Evolutionary conservation across 176 grass and related monocot species (phyloP).

Genomic region (Hordeum marinum): DNA sequence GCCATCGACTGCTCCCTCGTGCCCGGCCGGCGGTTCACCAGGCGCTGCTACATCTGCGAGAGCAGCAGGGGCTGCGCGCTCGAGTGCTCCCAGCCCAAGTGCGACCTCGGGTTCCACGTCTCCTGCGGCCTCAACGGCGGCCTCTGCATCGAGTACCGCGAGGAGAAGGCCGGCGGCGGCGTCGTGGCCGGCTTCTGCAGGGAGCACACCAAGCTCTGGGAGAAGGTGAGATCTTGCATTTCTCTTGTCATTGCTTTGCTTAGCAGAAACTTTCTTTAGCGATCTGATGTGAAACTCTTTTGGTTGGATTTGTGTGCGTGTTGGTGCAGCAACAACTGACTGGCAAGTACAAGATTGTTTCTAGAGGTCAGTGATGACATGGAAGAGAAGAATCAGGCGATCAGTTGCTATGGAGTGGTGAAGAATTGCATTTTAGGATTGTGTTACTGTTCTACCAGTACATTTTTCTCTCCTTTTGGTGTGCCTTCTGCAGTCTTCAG

Average conservation of each 20-base stretch:
- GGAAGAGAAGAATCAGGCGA: neutral
- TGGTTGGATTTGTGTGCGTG: conserved; percentile 10
- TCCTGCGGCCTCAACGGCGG: conserved; percentile 59
- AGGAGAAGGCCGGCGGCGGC: conserved; percentile 45
- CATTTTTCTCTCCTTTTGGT: no score
- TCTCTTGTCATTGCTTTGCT: neutral
- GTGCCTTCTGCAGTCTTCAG: neutral
- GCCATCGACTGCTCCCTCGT: conserved; percentile 75
- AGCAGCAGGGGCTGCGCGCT: conserved; percentile 55
- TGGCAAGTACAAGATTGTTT: conserved; percentile 87
- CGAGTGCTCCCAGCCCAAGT: conserved; percentile 82
- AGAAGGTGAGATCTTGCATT: conserved; percentile 47
- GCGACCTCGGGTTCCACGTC: conserved; percentile 76
- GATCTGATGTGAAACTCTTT: neutral
- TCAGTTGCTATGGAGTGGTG: neutral
- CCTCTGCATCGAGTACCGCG: conserved; percentile 71
- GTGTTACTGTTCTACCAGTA: neutral
- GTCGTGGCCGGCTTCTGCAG: conserved; percentile 79
- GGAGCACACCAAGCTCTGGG: conserved; percentile 82
- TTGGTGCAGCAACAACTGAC: conserved; percentile 80
- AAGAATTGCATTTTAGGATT: conserved; percentile 15
- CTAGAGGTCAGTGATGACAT: conserved; percentile 44
- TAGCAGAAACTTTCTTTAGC: neutral
- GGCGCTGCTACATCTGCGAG: conserved; percentile 65
- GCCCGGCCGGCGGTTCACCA: conserved; percentile 44